Conservation (phyloP, 2,329 filamentous ascomycete species). For the Phyllosticta citriasiana region DNA sequence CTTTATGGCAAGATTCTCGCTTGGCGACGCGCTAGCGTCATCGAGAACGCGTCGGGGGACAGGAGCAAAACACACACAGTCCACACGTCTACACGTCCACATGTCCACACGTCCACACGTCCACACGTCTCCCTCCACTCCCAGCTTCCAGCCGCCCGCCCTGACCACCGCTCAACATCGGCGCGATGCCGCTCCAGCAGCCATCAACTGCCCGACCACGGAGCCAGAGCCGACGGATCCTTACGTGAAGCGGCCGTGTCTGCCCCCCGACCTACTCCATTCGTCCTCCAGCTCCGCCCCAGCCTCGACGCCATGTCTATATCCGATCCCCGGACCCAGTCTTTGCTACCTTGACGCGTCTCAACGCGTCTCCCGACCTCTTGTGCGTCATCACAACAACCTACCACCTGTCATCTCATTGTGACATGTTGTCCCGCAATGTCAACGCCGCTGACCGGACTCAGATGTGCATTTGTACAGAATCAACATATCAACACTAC, state of each 20-base stretch:
- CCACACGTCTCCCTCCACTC: neutral
- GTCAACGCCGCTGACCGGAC: neutral
- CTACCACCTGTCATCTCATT: neutral
- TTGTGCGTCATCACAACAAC: neutral
- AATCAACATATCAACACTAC: too few species aligned
- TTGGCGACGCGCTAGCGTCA: slow-evolving; percentile 7
- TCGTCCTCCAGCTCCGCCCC: neutral
- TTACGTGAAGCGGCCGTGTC: neutral
- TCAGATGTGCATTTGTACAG: neutral
- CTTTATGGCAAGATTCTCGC: slow-evolving; percentile 4
- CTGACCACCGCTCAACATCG: slow-evolving; percentile 6
- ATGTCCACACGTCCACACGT: neutral
- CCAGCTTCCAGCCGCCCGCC: neutral
- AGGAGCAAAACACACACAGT: slow-evolving; percentile 1
- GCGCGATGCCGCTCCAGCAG: slow-evolving; percentile 2
- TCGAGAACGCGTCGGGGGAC: slow-evolving; percentile 3
- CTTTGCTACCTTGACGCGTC: neutral
- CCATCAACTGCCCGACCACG: slow-evolving; percentile 2
- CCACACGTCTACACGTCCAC: too few species aligned
- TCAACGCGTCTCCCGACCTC: slow-evolving; percentile 3
- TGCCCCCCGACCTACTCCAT: neutral
- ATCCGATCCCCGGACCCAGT: neutral
- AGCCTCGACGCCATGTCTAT: neutral
- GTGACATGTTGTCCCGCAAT: too few species aligned
- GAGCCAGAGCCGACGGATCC: slow-evolving; percentile 1